These are phyloP conservation scores for Adenanthera pavonina DNA, from an alignment of 306 rosid genomes.

Conservation along the genomic window DNA sequence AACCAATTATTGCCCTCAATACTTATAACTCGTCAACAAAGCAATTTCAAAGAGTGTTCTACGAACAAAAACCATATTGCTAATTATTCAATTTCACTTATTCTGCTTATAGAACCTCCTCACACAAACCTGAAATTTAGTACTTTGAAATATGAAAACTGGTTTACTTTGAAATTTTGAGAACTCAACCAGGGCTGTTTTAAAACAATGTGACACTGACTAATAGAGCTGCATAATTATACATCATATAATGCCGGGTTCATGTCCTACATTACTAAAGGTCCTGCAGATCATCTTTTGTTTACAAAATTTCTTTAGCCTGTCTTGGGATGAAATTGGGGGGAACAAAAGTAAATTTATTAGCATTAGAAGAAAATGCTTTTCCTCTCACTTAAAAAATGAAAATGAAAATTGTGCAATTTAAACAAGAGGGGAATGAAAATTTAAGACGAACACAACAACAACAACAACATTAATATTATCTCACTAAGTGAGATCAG, in stretches of 20 bases:
- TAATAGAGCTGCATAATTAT: too few relatives aligned
- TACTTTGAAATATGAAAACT: not conserved
- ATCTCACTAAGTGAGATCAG: too few relatives aligned
- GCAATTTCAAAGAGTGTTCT: not conserved
- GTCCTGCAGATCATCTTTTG: not conserved
- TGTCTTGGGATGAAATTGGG: not conserved
- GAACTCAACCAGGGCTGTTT: not conserved
- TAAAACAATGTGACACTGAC: too few relatives aligned
- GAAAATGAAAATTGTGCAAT: too few relatives aligned
- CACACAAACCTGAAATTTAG: not conserved
- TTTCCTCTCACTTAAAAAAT: not conserved
- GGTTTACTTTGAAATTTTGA: not conserved
- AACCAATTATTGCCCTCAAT: not conserved
- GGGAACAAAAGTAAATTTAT: not conserved
- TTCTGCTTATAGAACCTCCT: not conserved
- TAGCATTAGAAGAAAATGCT: not conserved
- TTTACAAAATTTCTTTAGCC: not conserved
- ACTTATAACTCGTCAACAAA: not conserved
- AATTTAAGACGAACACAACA: too few relatives aligned
- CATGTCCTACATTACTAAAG: not conserved
- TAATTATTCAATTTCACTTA: not conserved
- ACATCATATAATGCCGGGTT: not conserved
- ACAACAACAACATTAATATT: too few relatives aligned
- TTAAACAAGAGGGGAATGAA: too few relatives aligned
- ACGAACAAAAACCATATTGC: too few relatives aligned